Evolutionary conservation across 345 rosid genomes (phyloP).

Genomic region (Moringa oleifera): DNA sequence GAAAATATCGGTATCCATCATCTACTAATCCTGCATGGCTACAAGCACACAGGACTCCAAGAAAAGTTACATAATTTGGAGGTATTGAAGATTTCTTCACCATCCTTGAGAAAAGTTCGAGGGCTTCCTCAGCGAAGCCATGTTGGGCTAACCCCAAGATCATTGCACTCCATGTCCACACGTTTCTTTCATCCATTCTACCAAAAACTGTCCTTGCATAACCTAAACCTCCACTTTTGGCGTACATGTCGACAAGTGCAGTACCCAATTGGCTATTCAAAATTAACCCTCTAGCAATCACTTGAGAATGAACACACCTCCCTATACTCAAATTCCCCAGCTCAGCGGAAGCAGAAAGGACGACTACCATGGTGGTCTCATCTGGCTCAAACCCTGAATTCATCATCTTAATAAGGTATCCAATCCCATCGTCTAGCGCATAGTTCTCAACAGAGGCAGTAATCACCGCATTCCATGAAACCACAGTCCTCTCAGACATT

Average conservation of each 20-base stretch:
- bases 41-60: constrained; percentile 82
- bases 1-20: constrained; percentile 57
- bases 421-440: constrained; percentile 34
- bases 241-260: constrained; percentile 80
- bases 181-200: constrained; percentile 50
- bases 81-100: constrained; percentile 29
- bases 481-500: constrained; percentile 57
- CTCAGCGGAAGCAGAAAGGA: constrained; percentile 49
- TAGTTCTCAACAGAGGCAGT: constrained; percentile 49
- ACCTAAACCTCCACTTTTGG: constrained; percentile 52
- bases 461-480: constrained; percentile 78
- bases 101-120: constrained; percentile 49
- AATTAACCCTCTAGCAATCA: constrained; percentile 46
- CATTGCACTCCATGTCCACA: constrained; percentile 97
- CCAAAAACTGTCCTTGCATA: constrained; percentile 49
- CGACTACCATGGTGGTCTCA: constrained; percentile 70
- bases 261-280: constrained; percentile 66
- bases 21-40: constrained; percentile 74
- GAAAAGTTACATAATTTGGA: constrained; percentile 80
- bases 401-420: constrained; percentile 52
- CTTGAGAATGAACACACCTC: constrained; percentile 57
- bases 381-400: constrained; percentile 42
- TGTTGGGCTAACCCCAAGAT: constrained; percentile 77
- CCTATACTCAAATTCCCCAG: constrained; percentile 68
- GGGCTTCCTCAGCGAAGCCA: constrained; percentile 61